Base-by-base conservation (phyloP, 306 rosid genomes). In the Quercus glauca region DNA sequence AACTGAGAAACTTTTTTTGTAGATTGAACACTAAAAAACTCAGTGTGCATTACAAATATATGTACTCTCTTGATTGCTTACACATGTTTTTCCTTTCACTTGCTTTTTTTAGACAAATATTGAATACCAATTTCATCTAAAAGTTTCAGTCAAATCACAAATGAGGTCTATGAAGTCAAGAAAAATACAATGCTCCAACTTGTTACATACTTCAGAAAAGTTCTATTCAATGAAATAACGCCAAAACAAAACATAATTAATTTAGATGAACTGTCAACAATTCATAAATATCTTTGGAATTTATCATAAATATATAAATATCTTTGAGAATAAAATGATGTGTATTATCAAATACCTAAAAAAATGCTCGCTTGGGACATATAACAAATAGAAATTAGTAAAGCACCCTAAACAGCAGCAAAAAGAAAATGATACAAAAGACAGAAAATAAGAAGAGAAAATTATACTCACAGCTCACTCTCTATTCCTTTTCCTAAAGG, bases 401-500 rank as follows among this genome's bases (percentile, higher is more conserved):
- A 7, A 28, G 19, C 23, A 73, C 69, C 64, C 31, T 26, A 73
- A 73, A 51, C 45, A 56, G 25, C 56, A 31, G 56, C 10, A 51
- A 64, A 31, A 83, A 31, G 28, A 76, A 70, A 58, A 75, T 33
- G 28, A 56, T 74, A 63, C 5, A 1, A 49, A 73, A 57, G 18
- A 20, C n/a, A 7, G 26, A 52, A n/a, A 68, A 29, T 1, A 25
- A 51, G 20, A 70, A 67, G 56, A 52, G 63, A 52, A 77, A 79
- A 61, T 59, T 68, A 53, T 83, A 91, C 99, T 96, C 90, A 96
- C 99, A 96, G 98, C 78, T 89, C 98, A 76, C 92, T 74, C 68
- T 88, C 92, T 31, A 91, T 73, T 82, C 99, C 98, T 75, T 92
- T 91, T 67, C 96, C 98, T 5, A 96, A 70, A 65, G 98, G 99